Base-by-base conservation (phyloP, 768 basidiomycete genomes). In the Rhodotorula sphaerocarpa region DNA sequence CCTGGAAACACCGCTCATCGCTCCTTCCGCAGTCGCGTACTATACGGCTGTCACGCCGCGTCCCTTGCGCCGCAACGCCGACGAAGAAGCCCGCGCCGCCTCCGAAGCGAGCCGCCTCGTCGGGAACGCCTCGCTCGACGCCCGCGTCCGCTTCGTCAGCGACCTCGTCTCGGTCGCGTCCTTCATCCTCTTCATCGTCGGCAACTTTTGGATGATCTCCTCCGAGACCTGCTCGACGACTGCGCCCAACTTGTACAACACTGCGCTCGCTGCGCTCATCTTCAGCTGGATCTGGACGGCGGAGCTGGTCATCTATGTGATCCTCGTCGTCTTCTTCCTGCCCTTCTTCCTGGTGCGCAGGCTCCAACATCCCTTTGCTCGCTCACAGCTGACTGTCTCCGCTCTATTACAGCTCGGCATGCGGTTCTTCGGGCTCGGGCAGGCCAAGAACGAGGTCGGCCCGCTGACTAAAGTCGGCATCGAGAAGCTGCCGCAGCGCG, bases 281-380 rank as follows among this genome's bases (percentile, higher is more conserved):
- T 27, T 71, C 15, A 39, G 50, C 7, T 72, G 69, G 61, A 7
- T 71, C 5, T 68, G 58, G 47, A 47, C 57, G 14, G 45, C 56
- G 20, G 71, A 72, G 39, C 16, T 61, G 54, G n/a, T 73, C 63
- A 28, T 70, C 54, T 57, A 70, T 61, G 23, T 72, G 52, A 21
- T 72, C 53, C 48, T 67, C 55, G 45, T 70, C 55, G 21, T 73
- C 45, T 61, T 72, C 59, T 67, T 68, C 66, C 54, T 72, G 5
- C 71, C 71, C 3, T 61, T 66, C 53, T 45, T 61, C 20, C 50
- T 61, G 43, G 52, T 64, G n/a, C 34, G 55, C 34, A n/a, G n/a
- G n/a, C n/a, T n/a, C n/a, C n/a, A n/a, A n/a, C n/a, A n/a, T n/a
- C n/a, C n/a, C n/a, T n/a, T n/a, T n/a, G n/a, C n/a, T n/a, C n/a